Evolutionary conservation across 2,329 filamentous ascomycete genomes (phyloP).

Genomic region (Sclerotinia borealis): DNA sequence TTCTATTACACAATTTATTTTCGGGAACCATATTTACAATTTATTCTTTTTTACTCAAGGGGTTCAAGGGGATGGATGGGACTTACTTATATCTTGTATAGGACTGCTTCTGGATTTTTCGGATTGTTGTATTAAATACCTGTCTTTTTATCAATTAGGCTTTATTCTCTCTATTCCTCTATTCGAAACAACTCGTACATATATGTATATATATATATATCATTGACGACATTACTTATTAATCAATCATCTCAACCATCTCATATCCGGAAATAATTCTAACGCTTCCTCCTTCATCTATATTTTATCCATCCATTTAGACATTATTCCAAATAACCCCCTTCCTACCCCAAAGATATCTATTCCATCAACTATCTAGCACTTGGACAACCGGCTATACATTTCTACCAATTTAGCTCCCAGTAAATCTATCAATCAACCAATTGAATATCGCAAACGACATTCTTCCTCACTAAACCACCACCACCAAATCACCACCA

Average conservation of each 20-base stretch:
- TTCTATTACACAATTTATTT: constrained; percentile 8
- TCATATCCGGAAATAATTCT: not conserved
- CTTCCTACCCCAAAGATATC: not conserved
- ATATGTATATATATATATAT: too few relatives aligned
- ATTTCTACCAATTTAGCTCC: not conserved
- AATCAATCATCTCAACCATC: not conserved
- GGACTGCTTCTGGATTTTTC: not conserved
- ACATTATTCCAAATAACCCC: not conserved
- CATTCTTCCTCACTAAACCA: not conserved
- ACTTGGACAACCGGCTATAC: not conserved
- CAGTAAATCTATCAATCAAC: not conserved
- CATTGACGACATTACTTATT: not conserved
- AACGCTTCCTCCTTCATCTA: not conserved
- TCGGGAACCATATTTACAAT: not conserved
- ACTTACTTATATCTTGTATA: not conserved
- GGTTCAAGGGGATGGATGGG: too few relatives aligned
- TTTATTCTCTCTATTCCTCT: not conserved
- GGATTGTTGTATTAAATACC: not conserved
- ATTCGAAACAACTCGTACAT: too few relatives aligned
- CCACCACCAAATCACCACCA: not conserved
- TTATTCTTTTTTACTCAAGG: too few relatives aligned
- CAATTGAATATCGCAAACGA: not conserved
- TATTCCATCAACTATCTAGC: not conserved
- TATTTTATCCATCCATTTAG: not conserved
- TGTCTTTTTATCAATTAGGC: not conserved